Conservation (phyloP, 1,284 basidiomycete genomes). For the Fereydounia khargensis region DNA sequence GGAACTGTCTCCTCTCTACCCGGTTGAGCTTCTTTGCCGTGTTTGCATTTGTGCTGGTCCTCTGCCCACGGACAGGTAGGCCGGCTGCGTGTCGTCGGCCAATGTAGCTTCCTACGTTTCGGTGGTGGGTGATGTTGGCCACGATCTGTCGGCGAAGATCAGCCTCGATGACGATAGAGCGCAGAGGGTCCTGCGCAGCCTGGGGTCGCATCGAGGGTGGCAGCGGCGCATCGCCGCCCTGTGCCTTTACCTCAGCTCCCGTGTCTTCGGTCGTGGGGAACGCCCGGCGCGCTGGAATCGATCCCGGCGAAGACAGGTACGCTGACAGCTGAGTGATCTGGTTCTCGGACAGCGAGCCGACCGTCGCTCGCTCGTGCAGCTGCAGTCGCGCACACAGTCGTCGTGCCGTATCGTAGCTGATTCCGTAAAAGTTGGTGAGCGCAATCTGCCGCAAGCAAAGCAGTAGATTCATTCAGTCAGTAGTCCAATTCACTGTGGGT, state of each 20-base stretch:
- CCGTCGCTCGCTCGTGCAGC: slow-evolving; percentile 73
- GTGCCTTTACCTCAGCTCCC: not conserved
- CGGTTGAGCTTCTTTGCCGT: slow-evolving; percentile 82
- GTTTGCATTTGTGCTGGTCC: slow-evolving; percentile 78
- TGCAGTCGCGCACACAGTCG: slow-evolving; percentile 82
- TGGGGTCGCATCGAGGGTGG: slow-evolving; percentile 36
- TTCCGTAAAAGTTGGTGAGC: slow-evolving; percentile 77
- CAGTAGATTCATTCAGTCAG: no score
- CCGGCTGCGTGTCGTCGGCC: slow-evolving; percentile 83
- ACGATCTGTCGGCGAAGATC: slow-evolving; percentile 74
- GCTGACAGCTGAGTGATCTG: slow-evolving; percentile 82
- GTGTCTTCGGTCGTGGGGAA: slow-evolving; percentile 2
- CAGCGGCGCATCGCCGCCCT: no score
- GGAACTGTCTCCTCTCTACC: slow-evolving; percentile 61
- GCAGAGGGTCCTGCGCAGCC: slow-evolving; percentile 61
- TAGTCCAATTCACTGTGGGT: not conserved
- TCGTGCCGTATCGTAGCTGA: slow-evolving; percentile 71
- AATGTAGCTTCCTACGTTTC: slow-evolving; percentile 83
- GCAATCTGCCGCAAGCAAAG: no score
- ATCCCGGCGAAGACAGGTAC: slow-evolving; percentile 76
- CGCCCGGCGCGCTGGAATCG: slow-evolving; percentile 65
- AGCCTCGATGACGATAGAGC: slow-evolving; percentile 74
- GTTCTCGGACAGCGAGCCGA: slow-evolving; percentile 71
- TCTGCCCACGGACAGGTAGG: slow-evolving; percentile 83
- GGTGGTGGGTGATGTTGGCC: slow-evolving; percentile 84